A percentile compares a stretch with the other conserved stretches of the same genome.
Conservation (phyloP, 495 filamentous ascomycete species). For the Penicillium paradoxum region DNA sequence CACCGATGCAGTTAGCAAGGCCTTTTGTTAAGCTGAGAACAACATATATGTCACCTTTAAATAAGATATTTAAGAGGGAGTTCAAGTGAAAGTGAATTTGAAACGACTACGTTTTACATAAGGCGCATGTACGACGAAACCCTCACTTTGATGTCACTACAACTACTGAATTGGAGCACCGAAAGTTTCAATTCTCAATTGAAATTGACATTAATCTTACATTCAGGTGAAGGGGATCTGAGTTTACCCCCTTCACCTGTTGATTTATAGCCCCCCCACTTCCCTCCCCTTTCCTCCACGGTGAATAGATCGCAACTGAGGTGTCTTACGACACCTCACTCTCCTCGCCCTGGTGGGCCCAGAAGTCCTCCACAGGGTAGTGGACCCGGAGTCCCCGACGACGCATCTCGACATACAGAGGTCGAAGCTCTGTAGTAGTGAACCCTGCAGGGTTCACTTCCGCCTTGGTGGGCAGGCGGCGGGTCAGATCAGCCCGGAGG, state of each 20-base stretch:
- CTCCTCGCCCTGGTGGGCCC: neutral
- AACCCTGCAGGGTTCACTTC: neutral
- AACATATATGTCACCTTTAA: too few relatives aligned
- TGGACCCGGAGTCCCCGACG: conserved; percentile 1
- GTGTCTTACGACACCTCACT: neutral
- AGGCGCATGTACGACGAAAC: too few relatives aligned
- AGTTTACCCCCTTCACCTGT: neutral
- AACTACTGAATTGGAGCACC: neutral
- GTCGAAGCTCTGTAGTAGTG: neutral
- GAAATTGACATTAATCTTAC: neutral
- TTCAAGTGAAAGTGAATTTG: too few relatives aligned
- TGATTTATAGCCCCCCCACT: neutral
- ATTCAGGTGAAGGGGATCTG: neutral
- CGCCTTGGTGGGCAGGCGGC: neutral
- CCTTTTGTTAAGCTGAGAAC: too few relatives aligned
- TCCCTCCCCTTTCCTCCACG: neutral
- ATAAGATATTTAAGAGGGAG: too few relatives aligned
- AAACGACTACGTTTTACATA: too few relatives aligned
- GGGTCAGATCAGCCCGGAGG: conserved; percentile 28
- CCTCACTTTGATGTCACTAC: too few relatives aligned
- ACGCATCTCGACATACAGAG: conserved; percentile 1
- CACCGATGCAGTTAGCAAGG: too few relatives aligned
- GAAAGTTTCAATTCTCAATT: neutral
- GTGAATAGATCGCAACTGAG: neutral
- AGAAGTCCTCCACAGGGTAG: neutral